Base-by-base conservation (phyloP, 176 grass and related monocot genomes). In the Aegilops speltoides region DNA sequence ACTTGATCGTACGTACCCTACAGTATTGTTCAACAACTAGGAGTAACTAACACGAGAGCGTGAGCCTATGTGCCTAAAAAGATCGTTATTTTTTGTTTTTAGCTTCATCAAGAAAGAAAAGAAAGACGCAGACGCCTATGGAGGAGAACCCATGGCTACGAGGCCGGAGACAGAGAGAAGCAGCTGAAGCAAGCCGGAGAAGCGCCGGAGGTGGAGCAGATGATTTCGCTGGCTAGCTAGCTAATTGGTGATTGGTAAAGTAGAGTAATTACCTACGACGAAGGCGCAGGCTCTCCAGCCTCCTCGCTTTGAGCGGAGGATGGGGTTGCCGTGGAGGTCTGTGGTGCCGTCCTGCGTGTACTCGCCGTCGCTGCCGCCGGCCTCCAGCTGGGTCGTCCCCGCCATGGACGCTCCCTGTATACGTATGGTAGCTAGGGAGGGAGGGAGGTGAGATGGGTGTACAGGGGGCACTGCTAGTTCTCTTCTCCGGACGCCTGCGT, bases 271-370 rank as follows among this genome's bases (percentile, higher is more conserved):
- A 98, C 96, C 93, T 33, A 98, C 90, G 15, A 98, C 77, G 68
- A 98, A 98, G 70, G 82, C 84, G 88, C 96, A 98, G 71, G 96
- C 96, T 25, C 83, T 94, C 93, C 96, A 98, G 2, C 96, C 96
- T 3, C 96, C 96, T 8, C 90, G 83, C 72, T 88, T 89, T 68
- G 96, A 89, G 33, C 96, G 83, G 72, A 95, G 96, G 74, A 94
- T 87, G 3, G 93, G 93, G 64, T 96, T 94, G 70, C 96, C 96
- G 50, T 45, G 90, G 77, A 98, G 90, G 85, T 98, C 94, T 26
- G 94, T 94, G 10, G 96, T 91, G 38, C 94, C 96, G 82, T 98
- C 96, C 82, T 91, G 80, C 14, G 96, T 96, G 90, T 92, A 96
- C 82, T 90, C 88, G 32, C 80, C 88, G n/a, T 84, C 88, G 78